Base-by-base conservation (phyloP, 108 stramenopile genomes). In the Thalassiosira profunda region DNA sequence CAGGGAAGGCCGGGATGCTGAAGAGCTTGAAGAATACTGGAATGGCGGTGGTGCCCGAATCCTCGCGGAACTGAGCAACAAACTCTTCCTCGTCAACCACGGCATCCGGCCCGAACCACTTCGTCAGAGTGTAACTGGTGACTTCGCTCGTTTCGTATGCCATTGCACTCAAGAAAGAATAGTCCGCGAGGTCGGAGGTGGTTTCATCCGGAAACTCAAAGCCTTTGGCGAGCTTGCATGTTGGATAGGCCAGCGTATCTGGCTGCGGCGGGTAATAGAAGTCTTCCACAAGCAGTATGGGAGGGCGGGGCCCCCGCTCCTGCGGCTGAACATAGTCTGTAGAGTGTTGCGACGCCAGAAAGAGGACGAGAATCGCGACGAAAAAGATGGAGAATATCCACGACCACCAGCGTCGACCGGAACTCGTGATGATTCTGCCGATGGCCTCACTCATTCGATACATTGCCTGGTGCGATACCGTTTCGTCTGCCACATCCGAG, bases 41-140 rank as follows among this genome's bases (percentile, higher is more conserved):
- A 40, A 40, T 57, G 20, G 57, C 29, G n/a, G 34, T 15, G 11
- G 54, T 40, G 24, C 62, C 64, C 3, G 64, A 49, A 6, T 72
- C 48, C 26, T 28, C 26, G 25, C 86, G 75, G 42, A 53, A 93
- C 0, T 69, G 28, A 15, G 54, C 58, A 0, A 95, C 87, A 28
- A 80, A 63, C 21, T 74, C 69, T 54, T 67, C 58, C n/a, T 88
- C 56, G 41, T 85, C 82, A 21, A 72, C 60, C 2, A 82, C 65
- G 3, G 46, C 65, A n/a, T 47, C 80, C 1, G 31, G 70, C n/a
- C 84, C 84, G 63, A 92, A 90, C 90, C 90, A 95, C n/a, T 44
- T 17, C 20, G 76, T 67, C 5, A 94, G 63, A 6, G 58, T 49
- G 33, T 38, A 35, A 20, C 81, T 43, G 7, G 73, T 71, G 28